These are phyloP conservation scores for Wickerhamiella domercqiae DNA, from an alignment of 805 yeast species.

Conservation along the genomic window DNA sequence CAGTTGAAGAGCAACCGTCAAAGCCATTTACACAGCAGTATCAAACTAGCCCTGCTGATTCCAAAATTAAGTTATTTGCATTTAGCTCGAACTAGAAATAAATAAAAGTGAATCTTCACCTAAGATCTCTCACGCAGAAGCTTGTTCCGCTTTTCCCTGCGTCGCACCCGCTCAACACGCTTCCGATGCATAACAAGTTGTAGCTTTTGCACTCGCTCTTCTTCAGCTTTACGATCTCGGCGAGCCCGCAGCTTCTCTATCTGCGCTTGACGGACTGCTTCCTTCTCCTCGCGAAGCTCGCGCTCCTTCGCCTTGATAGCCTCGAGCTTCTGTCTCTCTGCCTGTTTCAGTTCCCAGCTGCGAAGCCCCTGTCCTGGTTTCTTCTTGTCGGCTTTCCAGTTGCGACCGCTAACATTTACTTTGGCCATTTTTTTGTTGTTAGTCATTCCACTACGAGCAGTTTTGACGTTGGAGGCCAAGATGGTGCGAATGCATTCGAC, in stretches of 20 bases:
- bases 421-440: conserved; percentile 9
- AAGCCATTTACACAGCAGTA: too few relatives aligned
- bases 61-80: background rate
- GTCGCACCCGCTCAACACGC: conserved; percentile 77
- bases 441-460: too few relatives aligned
- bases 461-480: too few relatives aligned
- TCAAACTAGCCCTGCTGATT: too few relatives aligned
- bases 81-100: background rate
- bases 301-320: conserved; percentile 54
- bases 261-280: conserved; percentile 36
- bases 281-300: conserved; percentile 68
- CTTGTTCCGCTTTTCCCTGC: conserved; percentile 90
- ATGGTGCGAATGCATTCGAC: background rate
- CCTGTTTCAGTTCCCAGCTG: conserved; percentile 51
- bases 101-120: background rate
- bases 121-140: conserved; percentile 50
- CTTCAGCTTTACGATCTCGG: conserved; percentile 69
- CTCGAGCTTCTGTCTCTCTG: conserved; percentile 47
- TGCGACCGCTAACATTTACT: conserved; percentile 23
- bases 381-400: conserved; percentile 25
- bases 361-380: conserved; percentile 26
- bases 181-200: conserved; percentile 83
- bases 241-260: conserved; percentile 38
- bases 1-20: too few relatives aligned
- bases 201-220: conserved; percentile 69